Percentiles rank a stretch among this genome's conserved stretches.
phyloP scores from a whole-genome alignment of 495 filamentous ascomycete genomes.

The Chaetomium tenue region DNA sequence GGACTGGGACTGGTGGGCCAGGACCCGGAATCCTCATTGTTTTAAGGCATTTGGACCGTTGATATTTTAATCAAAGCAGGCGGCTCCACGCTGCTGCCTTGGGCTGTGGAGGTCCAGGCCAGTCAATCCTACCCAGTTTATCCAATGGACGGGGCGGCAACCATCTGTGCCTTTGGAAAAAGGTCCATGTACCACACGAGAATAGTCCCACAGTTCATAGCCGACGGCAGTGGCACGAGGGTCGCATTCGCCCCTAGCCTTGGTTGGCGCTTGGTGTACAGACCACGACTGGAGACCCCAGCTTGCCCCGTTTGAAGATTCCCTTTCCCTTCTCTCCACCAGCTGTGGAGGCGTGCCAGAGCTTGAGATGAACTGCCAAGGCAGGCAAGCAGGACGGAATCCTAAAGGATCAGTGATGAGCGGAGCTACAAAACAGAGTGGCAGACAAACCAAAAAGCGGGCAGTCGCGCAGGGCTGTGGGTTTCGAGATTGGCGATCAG shows the following conservation, averaged over 20 bases:
- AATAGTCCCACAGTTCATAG: neutral
- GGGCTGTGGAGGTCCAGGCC: neutral
- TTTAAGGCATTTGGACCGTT: neutral
- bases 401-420: neutral
- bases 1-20: neutral
- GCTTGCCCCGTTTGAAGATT: too few species aligned
- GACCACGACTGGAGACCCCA: too few species aligned
- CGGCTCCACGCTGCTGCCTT: constrained; percentile 2
- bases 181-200: too few species aligned
- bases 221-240: neutral
- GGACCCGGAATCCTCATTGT: neutral
- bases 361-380: neutral
- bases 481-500: constrained; percentile 1
- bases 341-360: too few species aligned
- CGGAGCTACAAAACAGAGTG: neutral
- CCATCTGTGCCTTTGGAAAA: neutral
- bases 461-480: neutral
- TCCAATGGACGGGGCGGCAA: neutral
- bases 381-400: neutral
- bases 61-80: too few species aligned
- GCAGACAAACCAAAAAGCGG: neutral
- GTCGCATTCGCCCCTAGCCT: neutral
- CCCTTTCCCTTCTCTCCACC: too few species aligned
- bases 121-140: neutral
- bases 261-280: neutral